These are phyloP conservation scores for Emericellopsis atlantica DNA, from an alignment of 2,329 filamentous ascomycete species.

Conservation along the genomic window DNA sequence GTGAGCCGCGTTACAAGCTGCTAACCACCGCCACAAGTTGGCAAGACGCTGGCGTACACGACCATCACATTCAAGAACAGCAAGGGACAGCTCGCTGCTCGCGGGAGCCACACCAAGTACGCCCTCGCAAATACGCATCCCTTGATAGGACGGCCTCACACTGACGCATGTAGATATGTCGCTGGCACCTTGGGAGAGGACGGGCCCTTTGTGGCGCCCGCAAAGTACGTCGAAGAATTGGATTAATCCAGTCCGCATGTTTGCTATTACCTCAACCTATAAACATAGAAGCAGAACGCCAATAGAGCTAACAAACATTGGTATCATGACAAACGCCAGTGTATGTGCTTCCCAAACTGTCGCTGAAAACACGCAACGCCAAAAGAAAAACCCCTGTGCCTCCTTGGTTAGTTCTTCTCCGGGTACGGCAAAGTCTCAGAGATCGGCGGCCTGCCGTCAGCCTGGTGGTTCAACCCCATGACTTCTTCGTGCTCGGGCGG, in stretches of 20 bases:
- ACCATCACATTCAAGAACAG: slow-evolving; percentile 44
- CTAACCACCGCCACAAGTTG: slow-evolving; percentile 27
- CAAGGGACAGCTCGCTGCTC: slow-evolving; percentile 45
- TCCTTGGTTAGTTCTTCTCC: slow-evolving; percentile 8
- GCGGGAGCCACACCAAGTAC: slow-evolving; percentile 56
- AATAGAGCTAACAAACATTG: too few species aligned
- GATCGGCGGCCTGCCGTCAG: slow-evolving; percentile 10
- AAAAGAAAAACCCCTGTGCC: not conserved
- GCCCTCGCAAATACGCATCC: slow-evolving; percentile 6
- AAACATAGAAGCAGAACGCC: too few species aligned
- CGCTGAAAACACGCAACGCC: not conserved
- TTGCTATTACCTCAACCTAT: too few species aligned
- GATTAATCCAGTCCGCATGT: slow-evolving; percentile 8
- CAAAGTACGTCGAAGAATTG: slow-evolving; percentile 19
- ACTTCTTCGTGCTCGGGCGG: slow-evolving; percentile 14
- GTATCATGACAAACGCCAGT: too few species aligned
- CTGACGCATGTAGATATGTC: slow-evolving; percentile 24
- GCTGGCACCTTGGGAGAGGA: slow-evolving; percentile 21
- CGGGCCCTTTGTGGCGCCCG: slow-evolving; percentile 22
- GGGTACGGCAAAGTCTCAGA: slow-evolving; percentile 8
- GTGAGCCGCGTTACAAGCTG: not conserved
- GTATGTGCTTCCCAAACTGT: too few species aligned
- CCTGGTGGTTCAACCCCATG: slow-evolving; percentile 18
- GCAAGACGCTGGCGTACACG: slow-evolving; percentile 51
- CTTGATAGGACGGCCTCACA: not conserved